Evolutionary conservation across 495 filamentous ascomycete species (phyloP).

Genomic region (Penicillium goetzii): DNA sequence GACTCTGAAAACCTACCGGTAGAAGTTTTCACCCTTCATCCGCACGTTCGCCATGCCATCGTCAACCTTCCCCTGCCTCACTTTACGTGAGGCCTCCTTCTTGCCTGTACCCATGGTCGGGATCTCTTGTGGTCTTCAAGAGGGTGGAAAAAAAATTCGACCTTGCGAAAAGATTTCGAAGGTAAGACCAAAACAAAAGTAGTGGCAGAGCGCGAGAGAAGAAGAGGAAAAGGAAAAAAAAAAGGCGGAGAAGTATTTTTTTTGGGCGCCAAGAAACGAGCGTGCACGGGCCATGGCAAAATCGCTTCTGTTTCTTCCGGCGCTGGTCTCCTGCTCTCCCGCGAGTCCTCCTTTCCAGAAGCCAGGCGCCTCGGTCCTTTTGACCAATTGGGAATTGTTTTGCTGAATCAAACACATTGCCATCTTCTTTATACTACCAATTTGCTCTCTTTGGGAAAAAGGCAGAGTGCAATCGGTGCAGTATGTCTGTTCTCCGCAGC

Average conservation of each 20-base stretch:
- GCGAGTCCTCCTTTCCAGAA: conserved; percentile 19
- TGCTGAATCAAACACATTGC: background rate
- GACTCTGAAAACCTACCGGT: conserved; percentile 56
- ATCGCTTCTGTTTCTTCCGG: conserved; percentile 49
- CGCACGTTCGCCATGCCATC: conserved; percentile 91
- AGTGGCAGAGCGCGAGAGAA: conserved; percentile 44
- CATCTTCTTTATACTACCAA: background rate
- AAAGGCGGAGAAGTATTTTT: conserved; percentile 36
- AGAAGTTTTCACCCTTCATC: conserved; percentile 95
- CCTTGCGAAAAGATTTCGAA: conserved; percentile 34
- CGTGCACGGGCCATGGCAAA: conserved; percentile 51
- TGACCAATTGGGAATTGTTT: conserved; percentile 11
- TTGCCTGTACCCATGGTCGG: conserved; percentile 88
- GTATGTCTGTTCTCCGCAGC: conserved; percentile 47
- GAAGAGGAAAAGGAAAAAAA: conserved; percentile 36
- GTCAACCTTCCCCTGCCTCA: conserved; percentile 76
- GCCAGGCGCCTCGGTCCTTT: conserved; percentile 2
- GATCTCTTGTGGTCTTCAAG: conserved; percentile 24
- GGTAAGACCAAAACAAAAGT: conserved; percentile 37
- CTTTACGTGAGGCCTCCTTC: conserved; percentile 83
- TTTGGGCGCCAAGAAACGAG: conserved; percentile 43
- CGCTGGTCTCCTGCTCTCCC: conserved; percentile 22
- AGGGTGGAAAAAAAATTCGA: conserved; percentile 22
- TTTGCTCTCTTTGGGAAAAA: background rate
- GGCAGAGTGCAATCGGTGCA: conserved; percentile 16